These are phyloP conservation scores for Lycium barbarum DNA, from an alignment of 257 asterid genomes.

Conservation along the genomic window DNA sequence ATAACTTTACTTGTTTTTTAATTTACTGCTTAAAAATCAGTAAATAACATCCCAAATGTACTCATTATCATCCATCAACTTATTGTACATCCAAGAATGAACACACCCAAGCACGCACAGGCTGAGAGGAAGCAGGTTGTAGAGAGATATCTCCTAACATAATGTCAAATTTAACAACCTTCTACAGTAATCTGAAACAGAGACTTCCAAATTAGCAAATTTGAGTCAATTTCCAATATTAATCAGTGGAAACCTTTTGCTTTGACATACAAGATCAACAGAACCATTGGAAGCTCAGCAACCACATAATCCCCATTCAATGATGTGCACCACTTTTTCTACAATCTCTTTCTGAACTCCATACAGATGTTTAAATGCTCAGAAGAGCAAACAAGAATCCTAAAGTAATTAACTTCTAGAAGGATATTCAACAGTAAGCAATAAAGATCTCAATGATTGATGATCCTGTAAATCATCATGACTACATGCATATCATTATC, in stretches of 20 bases:
- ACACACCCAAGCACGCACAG: not conserved
- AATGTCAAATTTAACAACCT: not conserved
- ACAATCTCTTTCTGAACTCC: not conserved
- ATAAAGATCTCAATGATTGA: not conserved
- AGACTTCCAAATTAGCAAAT: not conserved
- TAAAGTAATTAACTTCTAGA: not conserved
- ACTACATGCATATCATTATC: constrained; percentile 18
- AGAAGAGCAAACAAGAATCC: constrained; percentile 15
- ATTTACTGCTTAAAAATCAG: not conserved
- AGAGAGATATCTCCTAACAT: not conserved
- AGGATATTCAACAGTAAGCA: not conserved
- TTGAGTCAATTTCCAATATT: constrained; percentile 4
- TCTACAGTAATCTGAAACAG: not conserved
- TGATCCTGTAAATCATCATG: constrained; percentile 11
- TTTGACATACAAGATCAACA: not conserved
- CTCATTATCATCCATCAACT: not conserved
- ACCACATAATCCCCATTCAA: not conserved
- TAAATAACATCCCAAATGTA: constrained; percentile 9
- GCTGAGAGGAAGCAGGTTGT: not conserved
- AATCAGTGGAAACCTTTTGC: not conserved
- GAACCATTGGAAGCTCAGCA: not conserved
- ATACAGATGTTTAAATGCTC: not conserved
- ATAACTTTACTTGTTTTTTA: not conserved
- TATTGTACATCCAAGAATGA: not conserved
- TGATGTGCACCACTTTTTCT: not conserved